These are phyloP conservation scores for Thermomyces lanuginosus DNA, from an alignment of 2,329 filamentous ascomycete species.

Conservation along the genomic window DNA sequence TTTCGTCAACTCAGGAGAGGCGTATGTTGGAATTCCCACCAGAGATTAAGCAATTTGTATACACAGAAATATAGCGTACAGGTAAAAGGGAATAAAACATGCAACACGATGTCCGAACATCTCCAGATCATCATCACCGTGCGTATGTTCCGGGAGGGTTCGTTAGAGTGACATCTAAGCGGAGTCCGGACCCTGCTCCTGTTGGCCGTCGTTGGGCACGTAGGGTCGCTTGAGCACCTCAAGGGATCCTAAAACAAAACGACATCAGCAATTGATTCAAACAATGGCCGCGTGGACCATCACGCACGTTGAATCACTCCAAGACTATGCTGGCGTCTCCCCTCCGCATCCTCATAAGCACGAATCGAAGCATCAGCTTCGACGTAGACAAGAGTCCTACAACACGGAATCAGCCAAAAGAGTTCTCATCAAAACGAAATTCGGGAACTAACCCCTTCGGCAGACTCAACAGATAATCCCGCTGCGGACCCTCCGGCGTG, in stretches of 20 bases:
- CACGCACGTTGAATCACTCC: conserved; percentile 68
- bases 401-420: neutral
- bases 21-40: too few species aligned
- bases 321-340: conserved; percentile 45
- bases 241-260: conserved; percentile 12
- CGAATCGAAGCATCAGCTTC: conserved; percentile 65
- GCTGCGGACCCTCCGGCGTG: conserved; percentile 44
- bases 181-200: conserved; percentile 5
- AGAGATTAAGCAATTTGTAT: too few species aligned
- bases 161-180: too few species aligned
- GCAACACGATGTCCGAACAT: too few species aligned
- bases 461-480: conserved; percentile 56
- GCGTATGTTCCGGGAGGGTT: too few species aligned
- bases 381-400: conserved; percentile 60
- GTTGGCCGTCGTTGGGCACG: conserved; percentile 5
- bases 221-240: conserved; percentile 21
- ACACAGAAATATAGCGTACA: too few species aligned
- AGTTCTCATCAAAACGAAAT: conserved; percentile 2
- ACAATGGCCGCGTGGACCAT: too few species aligned
- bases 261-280: neutral
- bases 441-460: conserved; percentile 60
- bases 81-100: too few species aligned
- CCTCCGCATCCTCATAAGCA: conserved; percentile 52
- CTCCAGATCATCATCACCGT: too few species aligned
- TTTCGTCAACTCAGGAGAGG: too few species aligned